Percentiles rank a stretch among this genome's conserved stretches.
Conservation (phyloP, 305 asterid genomes). For the Plantago rigida region DNA sequence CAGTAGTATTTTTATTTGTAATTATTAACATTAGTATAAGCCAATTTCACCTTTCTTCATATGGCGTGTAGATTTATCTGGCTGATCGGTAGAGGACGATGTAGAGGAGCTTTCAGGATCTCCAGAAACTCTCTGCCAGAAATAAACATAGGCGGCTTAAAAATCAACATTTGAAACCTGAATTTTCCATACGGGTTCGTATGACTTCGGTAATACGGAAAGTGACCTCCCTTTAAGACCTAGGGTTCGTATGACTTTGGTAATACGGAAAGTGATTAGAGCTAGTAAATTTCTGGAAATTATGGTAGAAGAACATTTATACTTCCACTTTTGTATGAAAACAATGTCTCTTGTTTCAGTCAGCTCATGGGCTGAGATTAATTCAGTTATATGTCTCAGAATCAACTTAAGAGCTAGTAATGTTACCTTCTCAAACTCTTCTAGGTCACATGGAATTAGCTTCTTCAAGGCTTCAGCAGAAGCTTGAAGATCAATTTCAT, state of each 20-base stretch:
- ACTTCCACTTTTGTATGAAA: too few species aligned
- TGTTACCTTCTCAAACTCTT: slow-evolving; percentile 76
- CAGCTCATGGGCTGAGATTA: slow-evolving; percentile 19
- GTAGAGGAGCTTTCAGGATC: slow-evolving; percentile 54
- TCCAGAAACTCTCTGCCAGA: slow-evolving; percentile 59
- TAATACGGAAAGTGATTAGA: not conserved
- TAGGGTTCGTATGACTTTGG: too few species aligned
- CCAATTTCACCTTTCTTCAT: slow-evolving; percentile 57
- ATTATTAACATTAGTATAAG: slow-evolving; percentile 18
- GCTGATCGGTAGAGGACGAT: slow-evolving; percentile 42
- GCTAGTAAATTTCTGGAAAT: slow-evolving; percentile 13
- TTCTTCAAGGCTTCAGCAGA: slow-evolving; percentile 67
- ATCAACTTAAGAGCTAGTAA: slow-evolving; percentile 9
- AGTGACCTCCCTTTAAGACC: too few species aligned
- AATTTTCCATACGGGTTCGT: too few species aligned
- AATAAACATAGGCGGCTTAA: not conserved
- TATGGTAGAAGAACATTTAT: too few species aligned
- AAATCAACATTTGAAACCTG: slow-evolving; percentile 18
- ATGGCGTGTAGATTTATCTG: slow-evolving; percentile 43
- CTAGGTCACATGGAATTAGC: slow-evolving; percentile 57
- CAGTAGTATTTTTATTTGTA: not conserved
- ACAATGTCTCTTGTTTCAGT: not conserved
- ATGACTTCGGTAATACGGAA: too few species aligned
- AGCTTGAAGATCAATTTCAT: slow-evolving; percentile 56
- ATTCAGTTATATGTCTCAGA: slow-evolving; percentile 10